These are phyloP conservation scores for Rhynchospora pubera DNA, from an alignment of 176 grass and related monocot genomes.

Conservation along the genomic window DNA sequence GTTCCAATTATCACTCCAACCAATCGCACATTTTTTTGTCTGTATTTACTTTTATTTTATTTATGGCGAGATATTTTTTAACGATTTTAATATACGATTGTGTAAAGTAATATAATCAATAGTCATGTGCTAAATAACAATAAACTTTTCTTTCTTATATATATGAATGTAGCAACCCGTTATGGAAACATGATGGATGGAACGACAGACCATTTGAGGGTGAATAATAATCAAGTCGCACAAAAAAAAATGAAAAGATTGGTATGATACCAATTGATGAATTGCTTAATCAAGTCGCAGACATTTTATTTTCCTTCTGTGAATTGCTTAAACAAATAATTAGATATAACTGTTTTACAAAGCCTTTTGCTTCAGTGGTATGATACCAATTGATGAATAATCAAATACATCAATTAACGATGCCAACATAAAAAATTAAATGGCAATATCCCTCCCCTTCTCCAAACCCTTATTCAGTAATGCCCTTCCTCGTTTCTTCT, in stretches of 20 bases:
- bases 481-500: background rate
- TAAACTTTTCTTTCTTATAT: background rate
- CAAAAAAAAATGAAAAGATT: background rate
- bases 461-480: background rate
- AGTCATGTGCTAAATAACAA: no score
- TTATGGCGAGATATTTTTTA: no score
- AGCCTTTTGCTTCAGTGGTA: background rate
- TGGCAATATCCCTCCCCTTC: background rate
- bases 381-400: conserved; percentile 8
- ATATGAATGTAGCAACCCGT: background rate
- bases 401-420: background rate
- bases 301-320: background rate
- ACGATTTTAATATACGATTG: no score
- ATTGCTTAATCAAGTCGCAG: no score
- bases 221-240: background rate
- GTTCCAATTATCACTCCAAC: no score
- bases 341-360: background rate
- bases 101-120: no score
- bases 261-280: no score
- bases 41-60: no score
- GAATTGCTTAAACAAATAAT: background rate
- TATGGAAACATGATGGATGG: background rate
- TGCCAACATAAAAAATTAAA: background rate
- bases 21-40: no score
- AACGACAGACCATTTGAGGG: background rate